Base-by-base conservation (phyloP, 164 flowering plant genomes). In the Tinospora cordifolia region DNA sequence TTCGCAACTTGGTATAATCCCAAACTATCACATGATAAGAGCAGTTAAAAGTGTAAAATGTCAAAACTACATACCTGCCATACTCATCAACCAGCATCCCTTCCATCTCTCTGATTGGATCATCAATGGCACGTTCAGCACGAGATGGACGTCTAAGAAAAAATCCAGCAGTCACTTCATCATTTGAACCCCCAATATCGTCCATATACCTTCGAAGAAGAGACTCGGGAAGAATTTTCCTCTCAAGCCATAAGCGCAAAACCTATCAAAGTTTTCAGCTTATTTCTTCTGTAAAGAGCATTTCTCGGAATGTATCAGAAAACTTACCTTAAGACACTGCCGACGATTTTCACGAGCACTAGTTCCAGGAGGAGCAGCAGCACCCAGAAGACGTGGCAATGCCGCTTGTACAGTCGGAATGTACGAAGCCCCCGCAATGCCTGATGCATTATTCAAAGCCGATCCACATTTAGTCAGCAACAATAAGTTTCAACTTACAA, bases 41-140 rank as follows among this genome's bases (percentile, higher is more conserved):
- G 0, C 8, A 63, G 1, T 19, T 17, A n/a, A 68, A 46, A 34
- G 12, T 15, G 69, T 30, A 34, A 63, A 22, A 69, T 36, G 63
- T 14, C 10, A 63, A 19, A n/a, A 54, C 21, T 39, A 8, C 85
- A 70, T 22, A 94, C 99, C 98, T 94, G 63, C 97, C 99, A 83
- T 94, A 94, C 77, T 94, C 99, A 80, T 95, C 99, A 69, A 95
- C 94, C 74, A 87, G 83, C 91, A 95, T 91, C 79, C 93, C 99
- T 77, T 95, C 99, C 94, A 95, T 95, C 79, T 95, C 98, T 72
- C 99, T 87, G 21, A 91, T 87, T 47, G 99, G 98, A 81, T 94
- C 99, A 88, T 94, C 99, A 25, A 94, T 76, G 68, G 97, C 86
- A 51, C 99, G 90, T 71, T 92, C 97, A 71, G 90, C 80, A 69